Percentiles rank a stretch among this genome's conserved stretches.
Evolutionary conservation across 2,329 filamentous ascomycete species (phyloP).

Genomic region (Penicillium sp.): DNA sequence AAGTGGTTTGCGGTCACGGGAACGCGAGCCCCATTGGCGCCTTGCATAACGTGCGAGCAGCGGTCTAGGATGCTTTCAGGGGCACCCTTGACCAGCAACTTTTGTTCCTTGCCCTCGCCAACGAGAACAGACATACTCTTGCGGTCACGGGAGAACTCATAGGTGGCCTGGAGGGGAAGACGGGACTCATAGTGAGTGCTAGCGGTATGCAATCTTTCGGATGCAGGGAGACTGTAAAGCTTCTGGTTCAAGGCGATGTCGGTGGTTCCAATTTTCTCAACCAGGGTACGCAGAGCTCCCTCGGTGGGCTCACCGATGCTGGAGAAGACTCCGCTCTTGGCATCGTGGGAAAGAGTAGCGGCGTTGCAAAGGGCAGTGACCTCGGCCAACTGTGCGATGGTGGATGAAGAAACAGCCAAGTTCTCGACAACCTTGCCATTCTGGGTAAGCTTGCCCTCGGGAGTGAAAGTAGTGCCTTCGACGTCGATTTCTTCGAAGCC

Average conservation of each 20-base stretch:
- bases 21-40: constrained; percentile 73
- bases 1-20: constrained; percentile 67
- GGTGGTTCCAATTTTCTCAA: constrained; percentile 89
- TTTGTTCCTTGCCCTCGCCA: constrained; percentile 65
- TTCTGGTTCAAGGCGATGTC: constrained; percentile 59
- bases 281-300: constrained; percentile 83
- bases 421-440: constrained; percentile 68
- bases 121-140: constrained; percentile 99
- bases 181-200: constrained; percentile 81
- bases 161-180: constrained; percentile 75
- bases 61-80: constrained; percentile 92
- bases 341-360: constrained; percentile 76
- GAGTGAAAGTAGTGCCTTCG: constrained; percentile 88
- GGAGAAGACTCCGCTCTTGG: constrained; percentile 69
- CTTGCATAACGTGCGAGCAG: constrained; percentile 78
- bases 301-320: constrained; percentile 94
- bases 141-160: constrained; percentile 93
- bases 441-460: constrained; percentile 69
- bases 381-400: constrained; percentile 73
- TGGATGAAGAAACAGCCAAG: constrained; percentile 68
- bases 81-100: constrained; percentile 91
- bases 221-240: constrained; percentile 47
- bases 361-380: constrained; percentile 82
- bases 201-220: constrained; percentile 71
- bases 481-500: constrained; percentile 83